Percentiles rank a stretch among this genome's conserved stretches.
phyloP scores from a whole-genome alignment of 2,329 filamentous ascomycete species.

The Hymenoscyphus scutula region DNA sequence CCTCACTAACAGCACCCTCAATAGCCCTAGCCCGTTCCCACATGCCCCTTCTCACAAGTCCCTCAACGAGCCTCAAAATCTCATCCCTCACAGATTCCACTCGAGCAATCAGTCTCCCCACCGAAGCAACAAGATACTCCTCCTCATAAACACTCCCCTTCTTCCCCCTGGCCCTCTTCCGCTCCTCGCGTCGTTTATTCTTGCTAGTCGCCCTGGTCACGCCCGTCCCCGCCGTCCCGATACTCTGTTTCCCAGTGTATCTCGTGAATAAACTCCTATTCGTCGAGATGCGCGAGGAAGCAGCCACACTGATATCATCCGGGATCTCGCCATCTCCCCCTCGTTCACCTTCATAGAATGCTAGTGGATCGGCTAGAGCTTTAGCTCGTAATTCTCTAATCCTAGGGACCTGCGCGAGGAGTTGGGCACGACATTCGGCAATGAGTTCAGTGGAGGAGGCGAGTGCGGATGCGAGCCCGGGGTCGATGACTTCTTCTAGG shows the following conservation, averaged over 20 bases:
- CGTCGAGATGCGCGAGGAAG: conserved; percentile 75
- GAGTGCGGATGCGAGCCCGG: conserved; percentile 76
- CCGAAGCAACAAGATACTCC: conserved; percentile 89
- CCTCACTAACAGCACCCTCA: conserved; percentile 69
- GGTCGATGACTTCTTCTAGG: conserved; percentile 67
- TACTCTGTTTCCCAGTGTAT: conserved; percentile 73
- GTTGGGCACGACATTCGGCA: conserved; percentile 85
- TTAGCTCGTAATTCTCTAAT: conserved; percentile 78
- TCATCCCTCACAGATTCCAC: conserved; percentile 73
- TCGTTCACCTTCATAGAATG: conserved; percentile 81
- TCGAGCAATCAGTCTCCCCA: conserved; percentile 78
- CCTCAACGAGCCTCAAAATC: conserved; percentile 70
- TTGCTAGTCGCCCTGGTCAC: conserved; percentile 79
- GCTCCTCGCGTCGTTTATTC: conserved; percentile 85
- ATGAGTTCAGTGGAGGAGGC: conserved; percentile 84
- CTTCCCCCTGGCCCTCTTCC: conserved; percentile 90
- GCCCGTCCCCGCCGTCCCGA: conserved; percentile 68
- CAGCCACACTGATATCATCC: conserved; percentile 88
- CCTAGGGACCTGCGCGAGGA: conserved; percentile 80
- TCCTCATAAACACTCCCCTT: conserved; percentile 98
- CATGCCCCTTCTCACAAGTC: conserved; percentile 78
- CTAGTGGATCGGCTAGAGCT: conserved; percentile 79
- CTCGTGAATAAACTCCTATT: conserved; percentile 87
- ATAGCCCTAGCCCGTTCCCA: conserved; percentile 79
- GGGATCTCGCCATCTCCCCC: conserved; percentile 67